Base-by-base conservation (phyloP, 176 grass and related monocot species). In the Saccharum spontaneum region DNA sequence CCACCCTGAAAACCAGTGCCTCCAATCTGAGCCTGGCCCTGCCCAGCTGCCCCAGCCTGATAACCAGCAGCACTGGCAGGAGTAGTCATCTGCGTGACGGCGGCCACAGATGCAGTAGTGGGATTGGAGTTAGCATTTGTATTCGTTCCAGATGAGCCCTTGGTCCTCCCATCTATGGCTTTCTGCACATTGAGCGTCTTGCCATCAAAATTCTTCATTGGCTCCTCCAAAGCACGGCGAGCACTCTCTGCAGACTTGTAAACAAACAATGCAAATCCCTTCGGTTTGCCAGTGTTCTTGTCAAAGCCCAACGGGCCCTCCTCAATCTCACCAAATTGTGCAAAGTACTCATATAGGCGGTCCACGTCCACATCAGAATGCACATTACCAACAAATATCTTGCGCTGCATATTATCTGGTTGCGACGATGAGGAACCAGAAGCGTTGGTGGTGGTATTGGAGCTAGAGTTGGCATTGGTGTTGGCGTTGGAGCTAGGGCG, bases 371-470 rank as follows among this genome's bases (percentile, higher is more conserved):
- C 76, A 80, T 94, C 89, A 20, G 91, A 77, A 46, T 98, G 93
- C 11, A 98, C 96, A 74, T 98, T 98, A 43, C 91, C 96, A 41
- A 98, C 96, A 36, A 95, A 98, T 60, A 98, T 98, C 79, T 98
- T 98, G 78, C 96, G 92, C 3, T 75, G 86, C 77, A 93, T 81
- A 68, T 98, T 98, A 50, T 98, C 96, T 0, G 81, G 63, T 28
- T 85, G 77, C 0, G 86, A 86, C 15, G 87, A 82, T 22, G 83
- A 88, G 55, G 86, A 46, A 14, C 73, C 67, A 14, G 86, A 79
- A 33, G 70, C 43, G 71, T n/a, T 90, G 40, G 26, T 86, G 33
- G 41, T 3, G 7, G 72, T 75, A 66, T 57, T 77, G 22, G 87
- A 69, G 77, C 38, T 61, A 43, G 86, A 55, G 63, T 57, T 63